Conservation (phyloP, 148 eudicot genomes). For the Chenopodium berlandieri region DNA sequence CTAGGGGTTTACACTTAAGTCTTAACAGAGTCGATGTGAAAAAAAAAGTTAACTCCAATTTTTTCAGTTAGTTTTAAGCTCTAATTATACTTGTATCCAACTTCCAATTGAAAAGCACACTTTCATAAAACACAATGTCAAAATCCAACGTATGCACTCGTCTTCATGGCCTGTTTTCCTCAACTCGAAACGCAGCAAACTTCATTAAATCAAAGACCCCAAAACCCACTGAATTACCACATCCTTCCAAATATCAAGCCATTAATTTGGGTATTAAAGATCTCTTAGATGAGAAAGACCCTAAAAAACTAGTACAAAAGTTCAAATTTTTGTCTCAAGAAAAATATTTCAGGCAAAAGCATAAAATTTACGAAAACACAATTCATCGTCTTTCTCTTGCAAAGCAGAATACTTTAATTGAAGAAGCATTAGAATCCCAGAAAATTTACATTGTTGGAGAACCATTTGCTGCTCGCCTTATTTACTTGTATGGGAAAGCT, state of each 20-base stretch:
- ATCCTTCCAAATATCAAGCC: not conserved
- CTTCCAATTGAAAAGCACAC: not conserved
- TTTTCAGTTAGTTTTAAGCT: too few species aligned
- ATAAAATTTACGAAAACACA: not conserved
- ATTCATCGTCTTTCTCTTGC: constrained; percentile 22
- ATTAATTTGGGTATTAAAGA: not conserved
- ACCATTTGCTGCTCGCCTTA: constrained; percentile 16
- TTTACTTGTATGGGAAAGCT: constrained; percentile 25
- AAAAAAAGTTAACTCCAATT: too few species aligned
- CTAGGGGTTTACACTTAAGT: too few species aligned
- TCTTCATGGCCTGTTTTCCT: constrained; percentile 11
- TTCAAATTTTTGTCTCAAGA: constrained; percentile 12
- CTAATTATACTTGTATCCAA: too few species aligned
- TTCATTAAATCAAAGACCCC: constrained; percentile 2
- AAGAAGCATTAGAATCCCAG: constrained; percentile 24
- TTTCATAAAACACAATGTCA: not conserved
- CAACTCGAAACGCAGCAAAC: not conserved
- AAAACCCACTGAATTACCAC: not conserved
- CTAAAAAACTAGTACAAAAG: constrained; percentile 14
- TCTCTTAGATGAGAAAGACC: constrained; percentile 18
- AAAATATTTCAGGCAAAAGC: not conserved
- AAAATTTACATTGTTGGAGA: constrained; percentile 7
- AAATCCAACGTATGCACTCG: constrained; percentile 3
- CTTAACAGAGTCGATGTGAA: too few species aligned
- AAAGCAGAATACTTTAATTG: constrained; percentile 12